Base-by-base conservation (phyloP, 192 early-diverging fungal genomes). In the Entomortierella chlamydospora region DNA sequence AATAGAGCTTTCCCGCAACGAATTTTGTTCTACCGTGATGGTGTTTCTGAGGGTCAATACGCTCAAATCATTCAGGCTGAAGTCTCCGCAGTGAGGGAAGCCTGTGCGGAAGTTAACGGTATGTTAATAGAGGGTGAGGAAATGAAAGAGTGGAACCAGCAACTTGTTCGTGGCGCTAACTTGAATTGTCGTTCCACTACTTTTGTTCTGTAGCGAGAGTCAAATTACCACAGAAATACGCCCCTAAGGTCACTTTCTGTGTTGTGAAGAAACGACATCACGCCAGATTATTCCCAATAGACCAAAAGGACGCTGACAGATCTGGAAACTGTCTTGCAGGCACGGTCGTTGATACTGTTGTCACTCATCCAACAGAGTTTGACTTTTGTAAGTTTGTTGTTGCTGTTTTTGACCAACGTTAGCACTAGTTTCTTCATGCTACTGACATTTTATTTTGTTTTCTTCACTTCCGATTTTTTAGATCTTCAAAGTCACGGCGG, bases 21-120 rank as follows among this genome's bases (percentile, higher is more conserved):
- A 34, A 94, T 96, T 56, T 10, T 96, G 22, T 88, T 95, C 60
- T 96, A 93, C 82, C 88, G 95, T 41, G 93, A 96, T 62, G 94
- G 94, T 9, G 89, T 96, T 30, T 90, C 90, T 30, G 95, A 98
- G 52, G 89, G 91, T 2, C 92, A 95, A 84, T 93, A 91, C 73
- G 68, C 50, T 1, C 82, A 89, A 47, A 89, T 95, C 3, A 70
- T 91, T 37, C 61, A 81, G 28, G 81, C 54, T 39, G 96, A 98
- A 79, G 79, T 95, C 8, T 73, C 86, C 15, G 91, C 89, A 26
- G 91, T 98, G 65, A 83, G 84, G 43, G 55, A 65, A 0, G 76
- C 68, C 6, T 70, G 68, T 26, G 33, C 26, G 0, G 61, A 58
- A 9, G 29, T 79, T 6, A 45, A 70, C 29, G 37, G 79, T 84